Conservation (phyloP, 2,329 filamentous ascomycete species). For the Sclerotinia trifoliorum region DNA sequence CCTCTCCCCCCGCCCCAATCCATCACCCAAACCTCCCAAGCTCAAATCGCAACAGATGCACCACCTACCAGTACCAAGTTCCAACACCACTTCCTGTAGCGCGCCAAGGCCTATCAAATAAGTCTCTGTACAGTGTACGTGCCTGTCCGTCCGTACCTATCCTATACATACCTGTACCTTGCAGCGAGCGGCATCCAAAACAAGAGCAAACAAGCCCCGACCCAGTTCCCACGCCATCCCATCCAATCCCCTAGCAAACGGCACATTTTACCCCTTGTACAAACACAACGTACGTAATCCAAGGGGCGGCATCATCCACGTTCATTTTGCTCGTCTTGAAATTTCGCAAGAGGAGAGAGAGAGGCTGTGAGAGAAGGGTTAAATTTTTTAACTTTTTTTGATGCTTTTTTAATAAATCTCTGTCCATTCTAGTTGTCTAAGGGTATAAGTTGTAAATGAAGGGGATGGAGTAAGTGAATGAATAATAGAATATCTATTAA, state of each 20-base stretch:
- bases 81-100: background rate
- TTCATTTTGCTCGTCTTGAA: no score
- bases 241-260: background rate
- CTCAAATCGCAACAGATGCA: background rate
- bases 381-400: background rate
- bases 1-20: background rate
- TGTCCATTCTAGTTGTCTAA: background rate
- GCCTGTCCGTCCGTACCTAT: no score
- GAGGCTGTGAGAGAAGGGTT: no score
- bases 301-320: no score
- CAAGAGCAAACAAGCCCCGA: background rate
- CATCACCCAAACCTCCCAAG: no score
- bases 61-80: no score
- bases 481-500: no score
- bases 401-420: background rate
- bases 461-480: no score
- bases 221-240: background rate
- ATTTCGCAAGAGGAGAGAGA: no score
- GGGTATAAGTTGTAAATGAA: background rate
- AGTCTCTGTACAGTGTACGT: no score
- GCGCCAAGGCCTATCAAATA: conserved; percentile 2
- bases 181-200: conserved; percentile 5
- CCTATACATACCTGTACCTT: background rate
- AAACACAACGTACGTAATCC: no score
- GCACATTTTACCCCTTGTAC: no score